Evolutionary conservation across 2,329 filamentous ascomycete genomes (phyloP).

Genomic region (Colletotrichum sp.): DNA sequence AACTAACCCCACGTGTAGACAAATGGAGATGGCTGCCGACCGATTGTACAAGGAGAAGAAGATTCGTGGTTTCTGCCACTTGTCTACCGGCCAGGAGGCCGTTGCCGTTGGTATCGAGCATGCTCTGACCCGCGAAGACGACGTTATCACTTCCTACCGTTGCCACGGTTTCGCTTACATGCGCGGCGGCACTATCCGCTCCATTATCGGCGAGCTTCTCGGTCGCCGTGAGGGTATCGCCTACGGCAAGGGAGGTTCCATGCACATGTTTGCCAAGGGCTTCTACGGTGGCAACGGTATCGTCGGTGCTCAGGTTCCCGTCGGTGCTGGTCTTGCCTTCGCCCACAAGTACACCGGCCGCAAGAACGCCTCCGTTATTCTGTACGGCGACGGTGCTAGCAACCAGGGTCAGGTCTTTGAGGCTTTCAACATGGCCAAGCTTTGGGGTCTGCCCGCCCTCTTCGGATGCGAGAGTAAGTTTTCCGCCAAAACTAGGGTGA

Average conservation of each 20-base stretch:
- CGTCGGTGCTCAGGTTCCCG: conserved; percentile 96
- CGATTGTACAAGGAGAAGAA: conserved; percentile 99
- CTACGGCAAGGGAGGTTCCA: conserved; percentile 98
- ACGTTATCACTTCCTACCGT: conserved; percentile 96
- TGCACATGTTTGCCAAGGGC: conserved; percentile 99
- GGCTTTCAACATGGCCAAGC: conserved; percentile 99
- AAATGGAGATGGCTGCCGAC: conserved; percentile 99
- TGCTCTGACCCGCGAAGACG: conserved; percentile 88
- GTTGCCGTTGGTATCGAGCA: conserved; percentile 97
- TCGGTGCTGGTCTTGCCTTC: conserved; percentile 95
- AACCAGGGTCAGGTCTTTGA: conserved; percentile 99
- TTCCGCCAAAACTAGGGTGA: background rate
- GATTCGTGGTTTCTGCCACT: conserved; percentile 99
- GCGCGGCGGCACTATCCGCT: conserved; percentile 88
- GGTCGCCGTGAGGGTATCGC: conserved; percentile 96
- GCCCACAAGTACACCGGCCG: conserved; percentile 92
- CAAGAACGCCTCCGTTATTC: conserved; percentile 84
- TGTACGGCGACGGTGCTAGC: conserved; percentile 97
- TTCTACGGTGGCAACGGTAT: conserved; percentile 99
- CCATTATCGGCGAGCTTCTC: conserved; percentile 94
- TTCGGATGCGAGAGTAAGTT: conserved; percentile 97
- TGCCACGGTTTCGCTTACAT: conserved; percentile 99
- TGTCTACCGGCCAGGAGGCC: conserved; percentile 97
- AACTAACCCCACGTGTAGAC: conserved; percentile 57
- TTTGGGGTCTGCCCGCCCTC: conserved; percentile 94